Evolutionary conservation across 2,329 filamentous ascomycete species (phyloP), one percentile per base, ranked within the genome.

Genomic region (Ceratocystis alfenasii): DNA sequence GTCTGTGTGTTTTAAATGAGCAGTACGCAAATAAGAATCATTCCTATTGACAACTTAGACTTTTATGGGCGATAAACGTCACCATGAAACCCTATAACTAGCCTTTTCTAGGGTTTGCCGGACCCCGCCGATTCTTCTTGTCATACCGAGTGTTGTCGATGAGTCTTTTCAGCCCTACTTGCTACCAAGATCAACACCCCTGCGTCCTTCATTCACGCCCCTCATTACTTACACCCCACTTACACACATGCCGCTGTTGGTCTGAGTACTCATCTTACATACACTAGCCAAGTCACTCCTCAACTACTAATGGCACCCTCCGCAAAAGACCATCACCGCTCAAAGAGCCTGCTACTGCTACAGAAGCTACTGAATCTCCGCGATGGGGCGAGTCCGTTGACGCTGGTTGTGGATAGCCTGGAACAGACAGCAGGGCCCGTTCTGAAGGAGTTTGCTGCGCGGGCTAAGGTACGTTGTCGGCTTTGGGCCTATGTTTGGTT

Each of bases 371-470:
- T 96, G 69, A 89, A 86, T 72, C 79, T 90, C 66, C 83, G 90
- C 69, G 88, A 94, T 74, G 85, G 84, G 66, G 85, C 88, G 15
- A 95, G 90, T 62, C 93, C 93, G 2, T 85, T 97, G 72, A 96
- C 92, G 0, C 78, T 97, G 30, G 76, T 96, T 2, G 80, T 96
- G 66, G 93, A 97, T 75, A 89, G 82, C 44, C 79, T 96, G 36
- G 90, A 95, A 76, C 91, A 96, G 76, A 85, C 86, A 30, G 89
- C 86, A 5, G 80, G 79, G 36, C 86, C 86, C 0, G 76, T 96
- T 3, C 69, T 93, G 1, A 76, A 78, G 20, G 91, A 96, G 74
- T 89, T 93, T 74, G 83, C 89, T 65, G 78, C 80, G 60, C 82
- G 92, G 71, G 90, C 88, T 65, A 89, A 87, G 78, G 89, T 88